A percentile compares a stretch with the other conserved stretches of the same genome.
phyloP scores from a whole-genome alignment of 2,329 filamentous ascomycete genomes.

The Diatrype stigma region DNA sequence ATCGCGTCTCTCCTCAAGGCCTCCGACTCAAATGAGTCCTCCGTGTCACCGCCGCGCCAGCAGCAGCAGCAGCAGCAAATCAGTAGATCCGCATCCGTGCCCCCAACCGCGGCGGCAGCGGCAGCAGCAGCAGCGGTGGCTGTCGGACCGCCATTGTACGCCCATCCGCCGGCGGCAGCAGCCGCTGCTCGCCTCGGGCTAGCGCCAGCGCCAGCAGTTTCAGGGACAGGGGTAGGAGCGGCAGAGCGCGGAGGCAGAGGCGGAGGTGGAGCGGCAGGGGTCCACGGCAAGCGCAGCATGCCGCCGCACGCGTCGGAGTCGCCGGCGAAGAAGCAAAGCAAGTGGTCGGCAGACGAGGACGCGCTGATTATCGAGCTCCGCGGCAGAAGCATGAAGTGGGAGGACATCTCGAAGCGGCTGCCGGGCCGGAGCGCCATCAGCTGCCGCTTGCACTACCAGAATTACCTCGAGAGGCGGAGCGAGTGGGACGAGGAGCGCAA shows the following conservation, averaged over 20 bases:
- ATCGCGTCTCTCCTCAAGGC: slow-evolving; percentile 84
- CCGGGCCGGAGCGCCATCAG: slow-evolving; percentile 91
- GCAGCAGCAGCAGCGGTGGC: slow-evolving; percentile 27
- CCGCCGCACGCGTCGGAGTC: slow-evolving; percentile 55
- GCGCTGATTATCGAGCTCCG: slow-evolving; percentile 89
- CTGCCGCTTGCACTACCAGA: slow-evolving; percentile 92
- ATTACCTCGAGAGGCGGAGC: slow-evolving; percentile 87
- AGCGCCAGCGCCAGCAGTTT: slow-evolving; percentile 23
- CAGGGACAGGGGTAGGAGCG: slow-evolving; percentile 20
- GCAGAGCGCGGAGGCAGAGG: slow-evolving; percentile 2
- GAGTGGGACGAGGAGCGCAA: slow-evolving; percentile 98
- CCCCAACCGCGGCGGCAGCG: slow-evolving; percentile 27
- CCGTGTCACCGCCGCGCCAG: slow-evolving; percentile 36
- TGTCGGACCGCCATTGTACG: slow-evolving; percentile 23
- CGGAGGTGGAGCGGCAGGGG: slow-evolving; percentile 19
- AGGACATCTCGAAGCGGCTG: slow-evolving; percentile 89
- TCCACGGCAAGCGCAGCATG: slow-evolving; percentile 45
- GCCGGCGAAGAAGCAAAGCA: slow-evolving; percentile 90
- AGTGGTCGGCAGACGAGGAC: slow-evolving; percentile 94
- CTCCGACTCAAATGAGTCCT: slow-evolving; percentile 67
- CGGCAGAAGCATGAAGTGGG: slow-evolving; percentile 94
- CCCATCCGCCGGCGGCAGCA: slow-evolving; percentile 6
- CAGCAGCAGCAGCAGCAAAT: slow-evolving; percentile 23
- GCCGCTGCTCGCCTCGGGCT: slow-evolving; percentile 15
- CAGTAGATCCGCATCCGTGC: slow-evolving; percentile 32